phyloP scores from a whole-genome alignment of 169 alveolate species.

The Plasmodium billcollinsi region DNA sequence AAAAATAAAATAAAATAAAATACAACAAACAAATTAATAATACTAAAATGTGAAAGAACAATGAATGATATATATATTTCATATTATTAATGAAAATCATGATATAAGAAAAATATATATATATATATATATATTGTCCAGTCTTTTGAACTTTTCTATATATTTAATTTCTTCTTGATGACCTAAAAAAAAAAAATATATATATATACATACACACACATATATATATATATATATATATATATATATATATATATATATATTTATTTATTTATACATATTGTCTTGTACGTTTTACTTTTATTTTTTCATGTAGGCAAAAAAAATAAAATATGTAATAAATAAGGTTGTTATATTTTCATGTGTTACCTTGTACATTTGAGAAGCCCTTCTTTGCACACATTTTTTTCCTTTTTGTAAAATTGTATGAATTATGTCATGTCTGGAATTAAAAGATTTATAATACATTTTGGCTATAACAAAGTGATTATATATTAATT shows the following conservation, averaged over 20 bases:
- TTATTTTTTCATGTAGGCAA: background rate
- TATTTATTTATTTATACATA: background rate
- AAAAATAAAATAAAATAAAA: too few relatives aligned
- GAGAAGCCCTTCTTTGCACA: slow-evolving; percentile 21
- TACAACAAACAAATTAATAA: too few relatives aligned
- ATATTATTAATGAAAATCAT: too few relatives aligned
- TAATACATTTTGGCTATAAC: slow-evolving; percentile 5
- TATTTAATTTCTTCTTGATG: slow-evolving; percentile 42
- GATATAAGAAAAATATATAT: too few relatives aligned
- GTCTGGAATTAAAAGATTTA: slow-evolving; percentile 3
- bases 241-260: background rate
- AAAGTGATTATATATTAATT: slow-evolving; percentile 36
- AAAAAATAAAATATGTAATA: background rate
- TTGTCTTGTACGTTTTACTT: background rate
- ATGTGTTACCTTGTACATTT: slow-evolving; percentile 22
- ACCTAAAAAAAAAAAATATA: slow-evolving; percentile 17
- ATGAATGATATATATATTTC: too few relatives aligned
- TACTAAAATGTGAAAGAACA: too few relatives aligned
- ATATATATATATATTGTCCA: too few relatives aligned
- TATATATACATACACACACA: background rate
- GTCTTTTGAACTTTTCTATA: background rate
- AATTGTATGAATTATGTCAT: slow-evolving; percentile 14
- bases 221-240: background rate
- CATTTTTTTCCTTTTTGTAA: slow-evolving; percentile 43
- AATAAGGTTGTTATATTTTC: too few relatives aligned